These are phyloP conservation scores for Dipteronia sinensis DNA, from an alignment of 345 rosid species.

Conservation along the genomic window DNA sequence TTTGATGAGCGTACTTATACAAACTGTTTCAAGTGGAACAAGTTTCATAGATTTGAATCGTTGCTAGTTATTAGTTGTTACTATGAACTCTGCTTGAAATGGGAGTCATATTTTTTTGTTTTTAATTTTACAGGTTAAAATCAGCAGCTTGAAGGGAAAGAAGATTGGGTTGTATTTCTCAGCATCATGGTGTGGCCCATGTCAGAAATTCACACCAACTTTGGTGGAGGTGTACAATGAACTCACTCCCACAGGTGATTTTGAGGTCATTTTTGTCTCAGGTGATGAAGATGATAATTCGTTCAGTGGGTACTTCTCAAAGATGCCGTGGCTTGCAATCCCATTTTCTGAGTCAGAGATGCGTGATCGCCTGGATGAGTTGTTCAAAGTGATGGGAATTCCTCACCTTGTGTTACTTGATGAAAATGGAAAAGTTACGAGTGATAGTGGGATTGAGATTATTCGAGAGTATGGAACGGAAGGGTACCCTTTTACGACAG, in stretches of 20 bases:
- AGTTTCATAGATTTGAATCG: too few relatives aligned
- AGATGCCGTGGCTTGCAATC: constrained; percentile 91
- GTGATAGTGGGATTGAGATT: constrained; percentile 52
- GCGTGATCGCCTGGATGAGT: constrained; percentile 46
- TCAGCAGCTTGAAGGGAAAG: constrained; percentile 74
- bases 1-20: too few relatives aligned
- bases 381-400: constrained; percentile 67
- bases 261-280: constrained; percentile 65
- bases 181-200: constrained; percentile 85
- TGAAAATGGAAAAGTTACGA: constrained; percentile 55
- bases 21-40: not conserved
- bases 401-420: constrained; percentile 72
- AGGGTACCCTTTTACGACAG: constrained; percentile 65
- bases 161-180: constrained; percentile 81
- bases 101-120: not conserved
- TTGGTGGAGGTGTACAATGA: constrained; percentile 58
- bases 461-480: constrained; percentile 64
- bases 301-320: constrained; percentile 54
- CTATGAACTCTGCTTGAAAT: not conserved
- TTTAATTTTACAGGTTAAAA: constrained; percentile 50
- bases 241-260: constrained; percentile 46
- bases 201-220: constrained; percentile 64
- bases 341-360: constrained; percentile 65
- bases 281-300: constrained; percentile 62
- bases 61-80: not conserved